A percentile compares a stretch with the other conserved stretches of the same genome.
Evolutionary conservation across 352 stramenopile species (phyloP).

Genomic region (Hyphochytrium catenoides): DNA sequence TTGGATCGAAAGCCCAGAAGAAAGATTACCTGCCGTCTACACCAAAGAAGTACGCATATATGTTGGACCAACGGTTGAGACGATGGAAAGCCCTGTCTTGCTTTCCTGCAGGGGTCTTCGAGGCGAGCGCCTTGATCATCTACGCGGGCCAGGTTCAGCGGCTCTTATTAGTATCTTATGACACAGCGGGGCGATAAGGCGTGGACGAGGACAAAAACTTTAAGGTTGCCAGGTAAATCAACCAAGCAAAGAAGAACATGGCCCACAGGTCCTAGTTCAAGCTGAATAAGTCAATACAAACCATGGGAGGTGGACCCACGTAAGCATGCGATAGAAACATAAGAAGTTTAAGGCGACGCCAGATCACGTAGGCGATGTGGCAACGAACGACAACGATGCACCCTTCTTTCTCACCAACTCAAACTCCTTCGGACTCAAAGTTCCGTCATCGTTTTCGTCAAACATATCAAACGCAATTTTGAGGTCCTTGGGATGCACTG

Average conservation of each 20-base stretch:
- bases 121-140: slow-evolving; percentile 56
- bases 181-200: too few relatives aligned
- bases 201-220: too few relatives aligned
- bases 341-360: too few relatives aligned
- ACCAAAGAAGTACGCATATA: slow-evolving; percentile 61
- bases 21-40: slow-evolving; percentile 27
- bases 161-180: too few relatives aligned
- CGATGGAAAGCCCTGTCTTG: slow-evolving; percentile 47
- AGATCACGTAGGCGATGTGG: too few relatives aligned
- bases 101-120: slow-evolving; percentile 38
- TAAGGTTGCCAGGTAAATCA: too few relatives aligned
- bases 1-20: background rate
- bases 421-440: slow-evolving; percentile 52
- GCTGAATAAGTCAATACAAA: background rate
- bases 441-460: slow-evolving; percentile 45
- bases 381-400: background rate
- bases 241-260: background rate
- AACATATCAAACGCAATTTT: slow-evolving; percentile 72
- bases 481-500: slow-evolving; percentile 33
- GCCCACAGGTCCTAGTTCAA: background rate
- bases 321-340: too few relatives aligned
- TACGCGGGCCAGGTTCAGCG: too few relatives aligned
- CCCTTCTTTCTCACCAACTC: slow-evolving; percentile 24
- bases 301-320: too few relatives aligned
- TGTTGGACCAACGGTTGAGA: slow-evolving; percentile 37